Evolutionary conservation across 2,329 filamentous ascomycete genomes (phyloP), one percentile per base, ranked within the genome.

Genomic region (Aspergillus sp.): DNA sequence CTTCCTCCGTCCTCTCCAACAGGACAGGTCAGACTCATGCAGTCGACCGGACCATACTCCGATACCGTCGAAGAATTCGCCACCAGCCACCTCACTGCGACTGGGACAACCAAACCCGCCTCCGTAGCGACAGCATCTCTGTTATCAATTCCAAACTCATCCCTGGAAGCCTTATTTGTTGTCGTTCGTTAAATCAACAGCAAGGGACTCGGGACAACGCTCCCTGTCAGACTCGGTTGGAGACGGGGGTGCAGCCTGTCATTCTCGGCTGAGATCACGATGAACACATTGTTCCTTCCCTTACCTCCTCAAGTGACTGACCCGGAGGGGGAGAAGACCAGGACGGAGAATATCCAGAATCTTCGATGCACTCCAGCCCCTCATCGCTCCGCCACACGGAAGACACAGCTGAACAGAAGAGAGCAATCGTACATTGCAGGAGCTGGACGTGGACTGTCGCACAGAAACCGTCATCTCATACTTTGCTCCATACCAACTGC

Each of bases 251-350:
- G 31, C 38, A 38, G 31, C 31, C 5, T 51, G 8, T 15, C 19
- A 51, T 15, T 50, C 55, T 51, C 48, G 13, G 34, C 23, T 58
- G 47, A 58, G 15, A 45, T 58, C 56, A 58, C 28, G n/a, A 52
- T 57, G 47, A 57, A 31, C 38, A 8, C 55, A 45, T 31, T 38
- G 3, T 8, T 7, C 7, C 15, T 13, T 13, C 31, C 31, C 31
- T 38, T 38, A 3, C 31, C 31, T 38, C 31, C 31, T 38, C 7
- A 38, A 19, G 9, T 38, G 31, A 38, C 31, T 38, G 31, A 8
- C 31, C 3, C 31, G 15, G 31, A 38, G 15, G 1, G 31, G 31
- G 11, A 11, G 15, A 38, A 38, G 31, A 11, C 31, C 31, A 3
- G 2, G 19, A 48, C 46, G 46, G 46, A 48, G 46, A 23, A 48